Base-by-base conservation (phyloP, 2,329 filamentous ascomycete genomes). In the Colletotrichum viniferum region DNA sequence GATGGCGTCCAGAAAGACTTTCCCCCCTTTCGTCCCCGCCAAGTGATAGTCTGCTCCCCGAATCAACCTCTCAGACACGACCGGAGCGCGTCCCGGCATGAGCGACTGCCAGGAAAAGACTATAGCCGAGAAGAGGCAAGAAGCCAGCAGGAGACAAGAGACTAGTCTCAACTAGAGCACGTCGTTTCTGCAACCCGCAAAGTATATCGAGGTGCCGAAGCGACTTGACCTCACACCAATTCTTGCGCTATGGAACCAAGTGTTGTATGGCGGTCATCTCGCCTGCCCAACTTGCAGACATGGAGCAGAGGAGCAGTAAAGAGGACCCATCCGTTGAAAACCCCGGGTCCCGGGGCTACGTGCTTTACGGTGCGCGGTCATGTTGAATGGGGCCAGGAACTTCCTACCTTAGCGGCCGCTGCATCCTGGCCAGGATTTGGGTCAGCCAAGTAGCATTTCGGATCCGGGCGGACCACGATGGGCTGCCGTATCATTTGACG, bases 351-450 rank as follows among this genome's bases (percentile, higher is more conserved):
- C 26, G 68, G 62, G 38, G 55, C 55, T 67, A 28, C 48, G 61
- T 69, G 43, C 62, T 28, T 36, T 62, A 24, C 58, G 58, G 58
- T 67, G 60, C 34, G 72, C 24, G 48, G 38, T n/a, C 52, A 34
- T 67, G 69, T 56, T n/a, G 26, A 67, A 72, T 21, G 68, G 62
- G 26, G 30, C 62, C 73, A 72, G 68, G 52, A 61, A 36, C 55
- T 48, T 67, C 69, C 55, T 43, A 74, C 68, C 56, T 74, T 74
- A 74, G 73, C 73, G 61, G 69, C 72, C 72, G 72, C 72, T 71
- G 72, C 62, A 72, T 56, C 28, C 56, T 62, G 24, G 56, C 26
- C 62, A 58, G 34, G 55, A 24, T 67, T 62, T 72, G 68, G 69
- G 32, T 63, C 55, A 30, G 14, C 62, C 32, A 18, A 30, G 38